Base-by-base conservation (phyloP, 306 rosid genomes). In the Vigna unguiculata region DNA sequence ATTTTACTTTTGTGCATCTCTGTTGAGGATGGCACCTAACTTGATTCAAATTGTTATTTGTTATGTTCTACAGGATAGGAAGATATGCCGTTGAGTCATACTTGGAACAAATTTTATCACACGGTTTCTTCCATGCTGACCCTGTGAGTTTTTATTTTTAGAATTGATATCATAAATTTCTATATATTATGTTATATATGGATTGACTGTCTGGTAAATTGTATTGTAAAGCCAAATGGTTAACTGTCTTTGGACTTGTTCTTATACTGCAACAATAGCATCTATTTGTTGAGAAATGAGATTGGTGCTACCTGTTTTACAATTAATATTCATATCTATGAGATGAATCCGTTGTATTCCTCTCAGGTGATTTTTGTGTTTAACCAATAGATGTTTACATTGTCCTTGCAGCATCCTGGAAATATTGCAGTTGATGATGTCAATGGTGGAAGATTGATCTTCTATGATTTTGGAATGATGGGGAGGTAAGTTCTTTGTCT, bases 401-500 rank as follows among this genome's bases (percentile, higher is more conserved):
- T 63, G 72, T 82, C 61, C 34, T 74, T 77, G 84, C 88, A 95
- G 99, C 99, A 95, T 85, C 99, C 99, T 62, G 97, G 97, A 78
- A 95, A 95, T 79, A 95, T 95, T 84, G 99, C 97, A 17, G 99
- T 95, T 36, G 99, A 95, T 80, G 99, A 95, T 86, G 89, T 95
- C 74, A 95, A 95, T 88, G 99, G 99, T 78, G 99, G 99, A 74
- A 88, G 99, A 75, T 87, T 95, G 93, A 95, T 95, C 85, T 95
- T 92, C 85, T 95, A 95, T 77, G 99, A 95, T 85, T 95, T 95
- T 89, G 99, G 99, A 82, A 95, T 95, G 99, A 95, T 95, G 97
- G 99, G 99, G 68, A 95, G 99, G 99, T 92, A 84, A 41, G 71
- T 83, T 73, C 71, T 71, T 20, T 60, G 51, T 71, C 80, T 67